Base-by-base conservation (phyloP, 768 basidiomycete genomes). In the Suillus sp. region DNA sequence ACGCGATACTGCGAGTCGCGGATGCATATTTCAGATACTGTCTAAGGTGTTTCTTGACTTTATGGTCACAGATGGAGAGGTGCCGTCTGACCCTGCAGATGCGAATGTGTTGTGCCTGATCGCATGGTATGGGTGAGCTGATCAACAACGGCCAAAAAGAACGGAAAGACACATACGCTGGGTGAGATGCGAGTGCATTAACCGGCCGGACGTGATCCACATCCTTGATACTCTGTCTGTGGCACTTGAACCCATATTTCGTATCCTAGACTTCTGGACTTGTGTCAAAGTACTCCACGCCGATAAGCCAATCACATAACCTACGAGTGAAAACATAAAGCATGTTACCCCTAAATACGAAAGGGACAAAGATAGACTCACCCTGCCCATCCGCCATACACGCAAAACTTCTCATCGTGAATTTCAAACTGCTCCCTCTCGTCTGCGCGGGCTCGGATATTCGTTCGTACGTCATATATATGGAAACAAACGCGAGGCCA, bases 161-260 rank as follows among this genome's bases (percentile, higher is more conserved):
- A 34, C 34, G 13, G 53, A 18, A 38, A 37, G 60, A 5, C 20
- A 78, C 86, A 56, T 72, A 95, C 84, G 83, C 78, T 0, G 96
- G 95, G 70, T 98, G 95, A 80, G 98, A 99, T 0, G 95, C 93
- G 34, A 99, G 84, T 0, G 94, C 86, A 70, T 98, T 97, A 65
- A 99, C 96, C 0, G 96, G 95, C 87, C 93, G 99, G 25, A 98
- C 96, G 67, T 95, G 92, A 74, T 99, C 97, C 16, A 91, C 90
- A 43, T 92, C 94, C 42, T 92, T 89, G 64, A 95, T 88, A 4
- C 92, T 88, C 72, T 94, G 91, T 4, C 96, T 84, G 71, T 99
- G 96, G 67, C 96, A 97, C 74, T 97, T 95, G 85, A 98, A 99
- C 3, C 96, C 97, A 74, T 88, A 76, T 30, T 75, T 89, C 68